Evolutionary conservation across 2,329 filamentous ascomycete species (phyloP), one percentile per base, ranked within the genome.

Genomic region (Aureobasidium uvarum): DNA sequence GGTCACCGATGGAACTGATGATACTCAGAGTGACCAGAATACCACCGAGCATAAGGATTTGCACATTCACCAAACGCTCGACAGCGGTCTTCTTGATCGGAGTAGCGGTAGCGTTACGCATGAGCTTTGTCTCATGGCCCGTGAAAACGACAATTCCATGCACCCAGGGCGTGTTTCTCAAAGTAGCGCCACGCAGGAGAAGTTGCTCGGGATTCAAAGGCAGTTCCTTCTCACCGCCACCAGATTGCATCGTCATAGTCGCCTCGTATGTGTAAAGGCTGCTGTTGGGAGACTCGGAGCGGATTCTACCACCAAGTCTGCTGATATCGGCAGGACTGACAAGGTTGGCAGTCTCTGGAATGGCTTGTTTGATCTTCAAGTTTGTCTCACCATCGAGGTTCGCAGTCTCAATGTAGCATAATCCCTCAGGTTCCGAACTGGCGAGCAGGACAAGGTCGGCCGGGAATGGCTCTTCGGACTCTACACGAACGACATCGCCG

Each of bases 361-460:
- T 88, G 1, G 88, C 94, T 80, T 99, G 95, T 80, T 99, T 99
- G 80, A 99, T 96, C 80, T 99, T 99, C 71, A 99, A 81, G 75
- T 99, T 99, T 23, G 95, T 99, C 79, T 99, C 95, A 71, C 95
- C 95, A 72, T 99, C 95, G 66, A 99, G 82, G 75, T 99, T 99
- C 28, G 95, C 94, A 1, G 95, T 99, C 79, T 99, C 95, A 74
- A 99, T 98, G 76, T 99, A 99, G 79, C 95, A 99, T 65, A 99
- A 81, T 72, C 95, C 95, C 80, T 99, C 95, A 1, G 95, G 96
- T 76, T 99, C 96, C 7, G 95, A 98, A 73, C 92, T 96, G 10
- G 95, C 93, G 65, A 99, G 81, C 31, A 99, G 83, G 5, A 98
- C 92, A 69, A 99, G 78, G 77, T 99, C 95, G 43, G 95, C 92